Conservation (phyloP, 257 asterid species). For the Forsythia viridissima region DNA sequence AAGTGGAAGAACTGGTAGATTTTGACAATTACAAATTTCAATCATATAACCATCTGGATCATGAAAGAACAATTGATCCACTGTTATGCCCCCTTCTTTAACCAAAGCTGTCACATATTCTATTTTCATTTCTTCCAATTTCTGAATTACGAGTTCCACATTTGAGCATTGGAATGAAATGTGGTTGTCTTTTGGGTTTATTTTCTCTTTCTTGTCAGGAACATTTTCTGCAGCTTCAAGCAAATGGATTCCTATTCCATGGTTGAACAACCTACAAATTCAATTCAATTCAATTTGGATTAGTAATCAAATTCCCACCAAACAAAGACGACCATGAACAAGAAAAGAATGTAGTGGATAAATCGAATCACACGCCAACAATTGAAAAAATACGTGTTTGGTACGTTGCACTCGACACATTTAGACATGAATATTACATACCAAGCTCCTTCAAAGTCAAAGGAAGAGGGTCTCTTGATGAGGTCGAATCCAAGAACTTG, state of each 20-base stretch:
- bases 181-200: constrained; percentile 38
- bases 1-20: background rate
- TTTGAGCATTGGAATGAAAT: constrained; percentile 27
- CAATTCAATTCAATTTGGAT: background rate
- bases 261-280: constrained; percentile 25
- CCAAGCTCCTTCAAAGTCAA: constrained; percentile 30
- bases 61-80: background rate
- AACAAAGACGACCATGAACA: too few species aligned
- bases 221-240: constrained; percentile 28
- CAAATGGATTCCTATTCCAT: constrained; percentile 37
- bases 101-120: background rate
- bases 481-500: constrained; percentile 26
- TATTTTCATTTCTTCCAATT: background rate
- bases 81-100: background rate
- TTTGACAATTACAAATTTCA: background rate
- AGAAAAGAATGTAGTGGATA: too few species aligned
- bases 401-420: too few species aligned
- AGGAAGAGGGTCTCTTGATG: background rate
- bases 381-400: too few species aligned
- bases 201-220: constrained; percentile 19
- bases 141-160: background rate
- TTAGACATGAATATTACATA: background rate
- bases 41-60: background rate
- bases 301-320: background rate
- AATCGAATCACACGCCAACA: too few species aligned